These are phyloP conservation scores for Periconia sp. DNA, from an alignment of 2,329 filamentous ascomycete species.

Conservation along the genomic window DNA sequence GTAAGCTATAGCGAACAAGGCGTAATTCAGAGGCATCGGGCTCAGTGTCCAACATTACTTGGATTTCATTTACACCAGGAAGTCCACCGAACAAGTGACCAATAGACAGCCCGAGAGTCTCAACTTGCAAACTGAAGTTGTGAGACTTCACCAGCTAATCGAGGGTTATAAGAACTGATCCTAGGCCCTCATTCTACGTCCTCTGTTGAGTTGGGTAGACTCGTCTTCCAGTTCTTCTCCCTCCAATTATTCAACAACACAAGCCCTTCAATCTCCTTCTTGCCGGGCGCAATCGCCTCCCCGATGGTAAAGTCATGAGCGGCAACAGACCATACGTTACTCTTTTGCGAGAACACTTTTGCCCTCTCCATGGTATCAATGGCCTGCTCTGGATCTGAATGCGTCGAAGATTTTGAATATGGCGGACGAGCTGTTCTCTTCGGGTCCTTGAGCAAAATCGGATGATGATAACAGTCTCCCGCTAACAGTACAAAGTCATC, in stretches of 20 bases:
- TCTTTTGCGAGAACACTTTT: slow-evolving; percentile 24
- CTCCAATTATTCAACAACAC: slow-evolving; percentile 32
- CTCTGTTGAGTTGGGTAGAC: no score
- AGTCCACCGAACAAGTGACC: no score
- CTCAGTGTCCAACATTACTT: no score
- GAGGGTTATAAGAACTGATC: no score
- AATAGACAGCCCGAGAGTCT: no score
- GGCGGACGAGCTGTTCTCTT: slow-evolving; percentile 35
- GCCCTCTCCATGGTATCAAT: slow-evolving; percentile 34
- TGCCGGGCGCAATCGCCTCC: slow-evolving; percentile 23
- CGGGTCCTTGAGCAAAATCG: slow-evolving; percentile 32
- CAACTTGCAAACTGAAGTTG: no score
- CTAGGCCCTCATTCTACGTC: no score
- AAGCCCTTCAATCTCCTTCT: slow-evolving; percentile 31
- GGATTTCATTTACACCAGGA: no score
- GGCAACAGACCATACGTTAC: slow-evolving; percentile 38
- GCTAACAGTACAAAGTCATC: slow-evolving; percentile 37
- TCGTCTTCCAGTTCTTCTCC: slow-evolving; percentile 32
- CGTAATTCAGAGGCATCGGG: no score
- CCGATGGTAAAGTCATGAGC: slow-evolving; percentile 40
- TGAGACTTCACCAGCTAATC: no score
- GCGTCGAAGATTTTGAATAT: slow-evolving; percentile 34
- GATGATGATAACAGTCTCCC: slow-evolving; percentile 42
- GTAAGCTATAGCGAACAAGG: no score
- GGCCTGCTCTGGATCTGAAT: slow-evolving; percentile 32